Evolutionary conservation across 2,329 filamentous ascomycete species (phyloP).

Genomic region (Talaromyces funiculosus): DNA sequence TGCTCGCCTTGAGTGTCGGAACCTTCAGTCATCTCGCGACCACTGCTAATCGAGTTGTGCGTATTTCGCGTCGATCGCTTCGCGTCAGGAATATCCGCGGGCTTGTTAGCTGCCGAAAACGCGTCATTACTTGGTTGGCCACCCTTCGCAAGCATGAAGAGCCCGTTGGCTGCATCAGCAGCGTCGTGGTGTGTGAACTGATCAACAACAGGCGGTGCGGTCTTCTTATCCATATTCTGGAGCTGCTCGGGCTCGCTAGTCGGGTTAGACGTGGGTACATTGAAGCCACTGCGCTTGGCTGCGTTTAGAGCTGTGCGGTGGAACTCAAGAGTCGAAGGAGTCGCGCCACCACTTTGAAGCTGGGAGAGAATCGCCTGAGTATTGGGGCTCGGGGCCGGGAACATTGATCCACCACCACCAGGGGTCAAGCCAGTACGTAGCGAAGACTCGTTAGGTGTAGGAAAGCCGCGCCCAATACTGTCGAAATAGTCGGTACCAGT

Average conservation of each 20-base stretch:
- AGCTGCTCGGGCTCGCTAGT: slow-evolving; percentile 30
- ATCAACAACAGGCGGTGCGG: slow-evolving; percentile 48
- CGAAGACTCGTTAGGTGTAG: slow-evolving; percentile 94
- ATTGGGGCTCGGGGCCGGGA: slow-evolving; percentile 83
- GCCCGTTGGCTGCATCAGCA: slow-evolving; percentile 89
- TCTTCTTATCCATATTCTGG: slow-evolving; percentile 32
- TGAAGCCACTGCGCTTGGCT: slow-evolving; percentile 54
- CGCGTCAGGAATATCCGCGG: slow-evolving; percentile 33
- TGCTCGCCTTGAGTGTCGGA: slow-evolving; percentile 69
- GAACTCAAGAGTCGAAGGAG: slow-evolving; percentile 87
- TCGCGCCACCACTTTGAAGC: slow-evolving; percentile 73
- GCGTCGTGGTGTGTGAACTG: slow-evolving; percentile 81
- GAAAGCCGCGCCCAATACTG: slow-evolving; percentile 74
- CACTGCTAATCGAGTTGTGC: slow-evolving; percentile 48
- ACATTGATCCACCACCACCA: slow-evolving; percentile 94
- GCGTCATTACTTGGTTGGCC: slow-evolving; percentile 54
- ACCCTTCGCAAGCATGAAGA: slow-evolving; percentile 77
- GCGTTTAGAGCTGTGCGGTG: slow-evolving; percentile 86
- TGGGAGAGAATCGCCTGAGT: slow-evolving; percentile 76
- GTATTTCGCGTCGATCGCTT: slow-evolving; percentile 36
- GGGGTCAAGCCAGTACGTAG: slow-evolving; percentile 86
- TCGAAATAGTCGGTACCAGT: slow-evolving; percentile 79
- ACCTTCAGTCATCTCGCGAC: slow-evolving; percentile 61
- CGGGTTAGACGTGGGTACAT: slow-evolving; percentile 39
- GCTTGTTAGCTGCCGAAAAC: slow-evolving; percentile 42